Conservation (phyloP, 192 early-diverging fungal genomes). For the Rhizophagus sp. region DNA sequence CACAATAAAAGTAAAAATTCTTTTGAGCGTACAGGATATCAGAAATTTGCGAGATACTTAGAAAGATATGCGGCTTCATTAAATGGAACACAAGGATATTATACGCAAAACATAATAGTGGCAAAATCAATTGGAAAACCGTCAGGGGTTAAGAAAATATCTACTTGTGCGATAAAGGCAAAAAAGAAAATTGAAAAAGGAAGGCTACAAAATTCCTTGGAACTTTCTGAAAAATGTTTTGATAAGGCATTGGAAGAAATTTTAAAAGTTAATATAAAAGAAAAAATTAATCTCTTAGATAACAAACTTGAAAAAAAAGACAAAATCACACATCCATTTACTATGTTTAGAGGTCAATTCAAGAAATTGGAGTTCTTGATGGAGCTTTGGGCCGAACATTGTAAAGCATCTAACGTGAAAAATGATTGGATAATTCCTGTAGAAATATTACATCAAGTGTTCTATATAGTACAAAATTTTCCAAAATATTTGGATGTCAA, state of each 20-base stretch:
- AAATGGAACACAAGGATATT: conserved; percentile 16
- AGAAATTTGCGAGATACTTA: conserved; percentile 3
- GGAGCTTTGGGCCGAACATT: conserved; percentile 15
- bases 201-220: not conserved
- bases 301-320: not conserved
- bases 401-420: not conserved
- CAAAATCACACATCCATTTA: not conserved
- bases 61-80: conserved; percentile 25
- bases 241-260: not conserved
- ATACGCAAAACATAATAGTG: not conserved
- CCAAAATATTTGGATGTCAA: not conserved
- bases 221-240: not conserved
- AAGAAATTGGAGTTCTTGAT: conserved; percentile 18
- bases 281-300: not conserved
- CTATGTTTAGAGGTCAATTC: not conserved
- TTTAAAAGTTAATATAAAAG: not conserved
- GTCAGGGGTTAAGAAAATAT: not conserved
- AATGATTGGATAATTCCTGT: not conserved
- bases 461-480: conserved; percentile 27
- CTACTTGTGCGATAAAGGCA: not conserved
- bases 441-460: conserved; percentile 17
- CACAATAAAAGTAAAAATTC: not conserved
- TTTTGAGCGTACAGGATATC: not conserved
- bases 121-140: not conserved
- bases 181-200: not conserved